Percentiles rank a stretch among this genome's conserved stretches.
Evolutionary conservation across 169 alveolate species (phyloP).

Genomic region (Blepharisma undulans): DNA sequence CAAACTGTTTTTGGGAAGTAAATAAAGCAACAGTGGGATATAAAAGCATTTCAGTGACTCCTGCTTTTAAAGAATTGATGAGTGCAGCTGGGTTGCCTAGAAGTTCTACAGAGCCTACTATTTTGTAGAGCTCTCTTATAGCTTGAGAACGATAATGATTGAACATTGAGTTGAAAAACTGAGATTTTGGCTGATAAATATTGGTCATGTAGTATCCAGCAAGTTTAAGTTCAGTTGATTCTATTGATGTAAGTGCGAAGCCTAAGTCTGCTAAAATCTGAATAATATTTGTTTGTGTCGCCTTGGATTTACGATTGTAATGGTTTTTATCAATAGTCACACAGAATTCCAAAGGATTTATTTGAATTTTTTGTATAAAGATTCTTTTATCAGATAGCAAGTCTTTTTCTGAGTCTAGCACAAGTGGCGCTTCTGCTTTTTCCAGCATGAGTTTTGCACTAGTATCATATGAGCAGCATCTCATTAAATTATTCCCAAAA

Average conservation of each 20-base stretch:
- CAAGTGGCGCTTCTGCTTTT: background rate
- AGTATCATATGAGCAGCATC: background rate
- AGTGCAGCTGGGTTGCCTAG: conserved; percentile 38
- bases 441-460: background rate
- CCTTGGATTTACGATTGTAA: background rate
- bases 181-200: background rate
- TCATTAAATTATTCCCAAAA: background rate
- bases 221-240: conserved; percentile 1
- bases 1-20: conserved; percentile 11
- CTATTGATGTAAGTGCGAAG: conserved; percentile 37
- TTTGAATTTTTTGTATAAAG: background rate
- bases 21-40: conserved; percentile 10
- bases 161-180: background rate
- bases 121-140: conserved; percentile 21
- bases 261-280: conserved; percentile 40
- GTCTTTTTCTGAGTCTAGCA: background rate
- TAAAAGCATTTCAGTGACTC: conserved; percentile 33
- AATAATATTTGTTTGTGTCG: background rate
- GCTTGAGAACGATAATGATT: conserved; percentile 23
- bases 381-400: background rate
- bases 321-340: conserved; percentile 26
- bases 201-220: background rate
- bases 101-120: conserved; percentile 32
- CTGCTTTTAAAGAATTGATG: conserved; percentile 27
- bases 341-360: conserved; percentile 25